A percentile compares a stretch with the other conserved stretches of the same genome.
Conservation (phyloP, 768 basidiomycete genomes). For the Suillus placidus region DNA sequence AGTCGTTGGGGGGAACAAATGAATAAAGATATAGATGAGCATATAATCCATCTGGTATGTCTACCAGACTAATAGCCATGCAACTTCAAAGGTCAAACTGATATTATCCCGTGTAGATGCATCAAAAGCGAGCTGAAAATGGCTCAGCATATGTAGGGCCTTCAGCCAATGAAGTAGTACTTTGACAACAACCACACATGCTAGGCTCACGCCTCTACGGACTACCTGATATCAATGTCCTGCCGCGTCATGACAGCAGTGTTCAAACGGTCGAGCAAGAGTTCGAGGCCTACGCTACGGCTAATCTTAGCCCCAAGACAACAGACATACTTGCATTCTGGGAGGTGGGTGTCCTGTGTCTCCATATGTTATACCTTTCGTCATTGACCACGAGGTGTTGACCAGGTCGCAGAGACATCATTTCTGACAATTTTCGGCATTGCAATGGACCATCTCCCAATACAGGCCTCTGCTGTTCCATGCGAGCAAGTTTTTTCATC, state of each 20-base stretch:
- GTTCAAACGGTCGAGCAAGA: neutral
- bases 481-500: constrained; percentile 30
- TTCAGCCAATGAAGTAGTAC: neutral
- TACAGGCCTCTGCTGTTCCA: constrained; percentile 27
- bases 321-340: neutral
- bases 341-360: neutral
- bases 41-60: neutral
- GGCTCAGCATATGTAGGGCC: neutral
- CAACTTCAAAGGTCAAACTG: neutral
- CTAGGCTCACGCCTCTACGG: neutral
- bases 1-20: neutral
- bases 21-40: neutral
- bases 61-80: neutral
- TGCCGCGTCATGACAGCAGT: neutral
- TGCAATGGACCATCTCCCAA: constrained; percentile 22
- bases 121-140: neutral
- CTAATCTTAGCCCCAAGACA: neutral
- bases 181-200: neutral
- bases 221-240: neutral
- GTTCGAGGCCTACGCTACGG: neutral
- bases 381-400: neutral
- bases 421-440: constrained; percentile 10
- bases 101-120: neutral
- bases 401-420: neutral
- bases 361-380: neutral